Percentiles rank a stretch among this genome's conserved stretches.
phyloP scores from a whole-genome alignment of 306 rosid genomes.

The Inga oerstediana region DNA sequence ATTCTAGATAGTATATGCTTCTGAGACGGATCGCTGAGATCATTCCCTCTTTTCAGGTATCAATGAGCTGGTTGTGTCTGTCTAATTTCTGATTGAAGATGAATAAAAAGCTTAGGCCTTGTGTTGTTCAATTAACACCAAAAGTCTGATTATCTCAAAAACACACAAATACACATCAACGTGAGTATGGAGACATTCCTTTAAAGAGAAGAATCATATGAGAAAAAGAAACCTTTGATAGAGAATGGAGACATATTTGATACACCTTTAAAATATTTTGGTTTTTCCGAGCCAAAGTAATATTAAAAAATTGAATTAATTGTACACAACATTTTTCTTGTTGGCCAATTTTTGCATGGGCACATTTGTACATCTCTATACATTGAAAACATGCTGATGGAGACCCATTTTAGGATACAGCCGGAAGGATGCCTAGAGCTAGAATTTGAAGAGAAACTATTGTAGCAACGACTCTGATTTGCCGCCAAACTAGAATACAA shows the following conservation, averaged over 20 bases:
- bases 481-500: not conserved
- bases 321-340: not conserved
- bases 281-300: not conserved
- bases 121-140: not conserved
- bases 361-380: not conserved
- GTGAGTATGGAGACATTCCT: conserved; percentile 10
- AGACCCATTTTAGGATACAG: not conserved
- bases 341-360: not conserved
- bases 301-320: not conserved
- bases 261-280: not conserved
- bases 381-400: not conserved
- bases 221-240: conserved; percentile 22
- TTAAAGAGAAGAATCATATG: conserved; percentile 13
- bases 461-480: not conserved
- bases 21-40: not conserved
- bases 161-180: not conserved
- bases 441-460: not conserved
- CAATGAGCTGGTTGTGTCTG: not conserved
- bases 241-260: not conserved
- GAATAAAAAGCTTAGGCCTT: too few species aligned
- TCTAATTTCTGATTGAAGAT: not conserved
- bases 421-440: not conserved
- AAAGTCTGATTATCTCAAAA: not conserved
- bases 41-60: not conserved
- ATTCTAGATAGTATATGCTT: not conserved